Conservation (phyloP, 768 basidiomycete species). For the Hysterangium stoloniferum region DNA sequence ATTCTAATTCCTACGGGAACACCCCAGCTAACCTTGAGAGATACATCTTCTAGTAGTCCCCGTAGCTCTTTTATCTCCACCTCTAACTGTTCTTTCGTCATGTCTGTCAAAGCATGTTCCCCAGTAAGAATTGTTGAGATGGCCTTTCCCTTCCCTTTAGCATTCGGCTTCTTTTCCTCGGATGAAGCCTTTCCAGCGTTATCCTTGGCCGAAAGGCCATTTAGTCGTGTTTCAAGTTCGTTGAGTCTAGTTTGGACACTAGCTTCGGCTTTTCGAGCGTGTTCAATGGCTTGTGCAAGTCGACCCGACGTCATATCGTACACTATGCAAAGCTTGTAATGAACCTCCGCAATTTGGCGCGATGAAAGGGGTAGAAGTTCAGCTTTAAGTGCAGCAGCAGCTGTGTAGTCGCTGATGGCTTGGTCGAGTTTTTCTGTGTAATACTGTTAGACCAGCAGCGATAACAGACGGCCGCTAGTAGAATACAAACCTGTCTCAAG, state of each 20-base stretch:
- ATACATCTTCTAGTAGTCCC: constrained; percentile 72
- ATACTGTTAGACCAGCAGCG: background rate
- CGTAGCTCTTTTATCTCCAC: constrained; percentile 72
- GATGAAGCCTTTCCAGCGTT: constrained; percentile 11
- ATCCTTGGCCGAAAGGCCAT: constrained; percentile 22
- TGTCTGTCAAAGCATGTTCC: constrained; percentile 51
- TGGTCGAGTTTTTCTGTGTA: constrained; percentile 88
- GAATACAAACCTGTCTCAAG: constrained; percentile 76
- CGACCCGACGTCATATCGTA: constrained; percentile 85
- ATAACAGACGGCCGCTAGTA: background rate
- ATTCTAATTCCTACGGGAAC: background rate
- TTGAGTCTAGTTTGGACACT: constrained; percentile 66
- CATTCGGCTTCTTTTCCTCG: constrained; percentile 41
- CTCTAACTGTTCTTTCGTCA: constrained; percentile 69
- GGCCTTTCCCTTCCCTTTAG: constrained; percentile 64
- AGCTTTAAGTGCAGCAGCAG: constrained; percentile 65
- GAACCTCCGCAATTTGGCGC: constrained; percentile 87
- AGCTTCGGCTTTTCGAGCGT: constrained; percentile 72
- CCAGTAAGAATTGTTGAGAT: constrained; percentile 27
- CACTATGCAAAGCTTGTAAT: constrained; percentile 91
- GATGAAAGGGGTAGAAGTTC: constrained; percentile 78
- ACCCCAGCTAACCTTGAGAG: constrained; percentile 56
- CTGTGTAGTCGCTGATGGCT: constrained; percentile 81
- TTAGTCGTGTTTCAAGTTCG: constrained; percentile 45
- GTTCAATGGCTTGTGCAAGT: constrained; percentile 70